Conservation (phyloP, 2,329 filamentous ascomycete genomes). For the Talaromyces sp. region DNA sequence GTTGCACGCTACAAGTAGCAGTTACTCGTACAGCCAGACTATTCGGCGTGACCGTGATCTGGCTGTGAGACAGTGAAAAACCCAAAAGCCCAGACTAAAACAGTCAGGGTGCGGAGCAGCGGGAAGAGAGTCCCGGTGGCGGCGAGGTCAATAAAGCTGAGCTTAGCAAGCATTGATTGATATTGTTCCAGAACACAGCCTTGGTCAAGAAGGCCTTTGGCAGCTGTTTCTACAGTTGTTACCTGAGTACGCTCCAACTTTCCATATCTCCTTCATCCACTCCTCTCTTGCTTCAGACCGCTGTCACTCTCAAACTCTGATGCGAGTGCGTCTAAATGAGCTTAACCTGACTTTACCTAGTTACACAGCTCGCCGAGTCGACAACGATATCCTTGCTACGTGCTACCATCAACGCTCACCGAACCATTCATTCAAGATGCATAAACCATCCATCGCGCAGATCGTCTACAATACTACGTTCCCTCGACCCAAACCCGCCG, state of each 20-base stretch:
- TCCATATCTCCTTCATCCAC: background rate
- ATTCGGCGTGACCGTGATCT: background rate
- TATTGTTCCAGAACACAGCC: conserved; percentile 9
- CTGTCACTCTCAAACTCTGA: background rate
- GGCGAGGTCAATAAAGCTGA: background rate
- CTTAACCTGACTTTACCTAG: background rate
- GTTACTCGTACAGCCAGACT: background rate
- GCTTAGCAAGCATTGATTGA: background rate
- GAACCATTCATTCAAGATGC: conserved; percentile 47
- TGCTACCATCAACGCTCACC: background rate
- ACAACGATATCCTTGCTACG: background rate
- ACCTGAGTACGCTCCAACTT: background rate
- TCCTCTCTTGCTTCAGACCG: background rate
- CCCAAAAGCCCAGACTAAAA: background rate
- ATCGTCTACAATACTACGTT: conserved; percentile 60
- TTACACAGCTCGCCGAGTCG: background rate
- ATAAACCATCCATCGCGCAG: conserved; percentile 59
- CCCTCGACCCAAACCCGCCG: conserved; percentile 55
- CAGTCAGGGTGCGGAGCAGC: conserved; percentile 1
- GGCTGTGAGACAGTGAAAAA: background rate
- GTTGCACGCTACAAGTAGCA: background rate
- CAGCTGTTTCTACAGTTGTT: background rate
- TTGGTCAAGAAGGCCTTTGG: background rate
- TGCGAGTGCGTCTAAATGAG: background rate
- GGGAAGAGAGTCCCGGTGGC: conserved; percentile 3